These are phyloP conservation scores for Xylaria sp. DNA, from an alignment of 2,329 filamentous ascomycete species.

Conservation along the genomic window DNA sequence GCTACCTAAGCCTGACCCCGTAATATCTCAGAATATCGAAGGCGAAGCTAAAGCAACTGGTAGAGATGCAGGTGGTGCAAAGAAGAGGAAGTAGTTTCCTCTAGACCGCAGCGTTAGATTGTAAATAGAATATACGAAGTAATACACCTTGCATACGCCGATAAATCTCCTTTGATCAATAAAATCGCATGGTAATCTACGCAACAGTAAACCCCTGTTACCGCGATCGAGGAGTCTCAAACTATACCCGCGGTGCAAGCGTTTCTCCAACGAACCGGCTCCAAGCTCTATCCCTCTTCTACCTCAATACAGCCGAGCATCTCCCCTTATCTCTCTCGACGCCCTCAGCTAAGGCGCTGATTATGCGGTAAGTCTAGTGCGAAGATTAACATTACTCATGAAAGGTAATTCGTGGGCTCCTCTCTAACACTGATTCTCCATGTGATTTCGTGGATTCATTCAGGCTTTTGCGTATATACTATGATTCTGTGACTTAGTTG, in stretches of 20 bases:
- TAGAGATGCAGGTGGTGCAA: conserved; percentile 60
- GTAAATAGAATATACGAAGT: conserved; percentile 15
- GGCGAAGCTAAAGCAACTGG: conserved; percentile 61
- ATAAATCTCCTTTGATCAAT: background rate
- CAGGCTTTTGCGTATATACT: too few relatives aligned
- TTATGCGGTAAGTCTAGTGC: conserved; percentile 58
- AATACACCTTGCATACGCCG: conserved; percentile 5
- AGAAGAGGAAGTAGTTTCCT: conserved; percentile 58
- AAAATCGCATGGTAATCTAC: background rate
- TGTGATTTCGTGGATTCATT: too few relatives aligned
- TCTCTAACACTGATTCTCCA: too few relatives aligned
- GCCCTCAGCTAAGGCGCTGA: conserved; percentile 74
- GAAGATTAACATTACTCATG: too few relatives aligned
- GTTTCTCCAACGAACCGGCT: too few relatives aligned
- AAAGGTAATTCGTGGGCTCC: too few relatives aligned
- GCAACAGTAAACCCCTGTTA: too few relatives aligned
- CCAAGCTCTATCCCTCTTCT: conserved; percentile 83
- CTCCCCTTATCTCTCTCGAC: conserved; percentile 77
- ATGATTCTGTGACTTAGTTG: too few relatives aligned
- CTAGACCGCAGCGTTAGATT: background rate
- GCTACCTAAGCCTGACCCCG: conserved; percentile 44
- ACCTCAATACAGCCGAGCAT: conserved; percentile 87
- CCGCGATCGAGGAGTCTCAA: too few relatives aligned
- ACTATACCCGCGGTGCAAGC: too few relatives aligned
- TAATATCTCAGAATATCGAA: conserved; percentile 48